Base-by-base conservation (phyloP, 2,329 filamentous ascomycete species). In the Coniochaeta sp. region DNA sequence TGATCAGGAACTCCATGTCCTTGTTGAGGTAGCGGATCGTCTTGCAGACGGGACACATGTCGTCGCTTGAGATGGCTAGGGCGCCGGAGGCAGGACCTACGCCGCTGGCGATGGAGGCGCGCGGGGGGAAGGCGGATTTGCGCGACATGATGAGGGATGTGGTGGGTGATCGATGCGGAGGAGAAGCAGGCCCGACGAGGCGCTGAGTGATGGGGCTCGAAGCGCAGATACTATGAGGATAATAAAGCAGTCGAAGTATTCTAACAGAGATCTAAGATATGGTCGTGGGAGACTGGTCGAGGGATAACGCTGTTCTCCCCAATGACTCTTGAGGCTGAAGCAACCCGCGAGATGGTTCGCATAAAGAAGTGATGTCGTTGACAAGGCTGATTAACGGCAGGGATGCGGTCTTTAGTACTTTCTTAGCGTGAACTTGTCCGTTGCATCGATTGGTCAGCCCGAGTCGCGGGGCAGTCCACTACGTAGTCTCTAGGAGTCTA, bases 41-140 rank as follows among this genome's bases (percentile, higher is more conserved):
- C 77, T 97, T 97, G 89, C 95, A 99, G 67, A 98, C 91, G 61
- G 93, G 95, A 77, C 95, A 99, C 71, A 93, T 89, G 75, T 97
- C 92, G 66, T 81, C 79, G 57, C 69, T 67, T 26, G 68, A 62
- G 55, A 67, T 47, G 22, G 24, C 59, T 14, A 17, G 56, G 36
- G 58, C 36, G 57, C 32, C 42, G 28, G 47, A 26, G 56, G 58
- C 30, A 30, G 62, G 62, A 56, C 66, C 55, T 55, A 62, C 60
- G 36, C 62, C 62, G 57, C 66, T 55, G 55, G 62, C 60, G 24
- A 66, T 55, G 17, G 65, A 52, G 22, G 38, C 38, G 38, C 38
- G 38, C 16, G 38, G 38, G 38, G 16, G 4, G 38, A 40, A n/a
- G 10, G 38, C 4, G 16, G 70, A 63, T 64, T 73, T 75, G 58